Evolutionary conservation across 257 asterid genomes (phyloP).

Genomic region (Gynochthodes officinalis): DNA sequence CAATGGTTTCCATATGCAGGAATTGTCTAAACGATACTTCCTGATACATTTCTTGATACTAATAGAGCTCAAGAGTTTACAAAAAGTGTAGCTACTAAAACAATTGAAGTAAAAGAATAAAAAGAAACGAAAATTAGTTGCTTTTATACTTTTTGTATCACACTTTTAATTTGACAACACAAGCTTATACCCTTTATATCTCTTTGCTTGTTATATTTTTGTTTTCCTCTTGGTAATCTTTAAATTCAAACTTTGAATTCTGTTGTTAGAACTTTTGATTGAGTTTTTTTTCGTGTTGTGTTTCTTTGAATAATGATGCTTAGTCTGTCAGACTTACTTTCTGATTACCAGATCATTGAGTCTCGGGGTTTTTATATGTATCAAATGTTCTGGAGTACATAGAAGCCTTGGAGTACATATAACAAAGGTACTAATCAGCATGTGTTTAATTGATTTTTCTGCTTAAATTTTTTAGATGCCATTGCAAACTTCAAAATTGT

Average conservation of each 20-base stretch:
- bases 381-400: slow-evolving; percentile 92
- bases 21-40: background rate
- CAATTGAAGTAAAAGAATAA: background rate
- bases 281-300: background rate
- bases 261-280: background rate
- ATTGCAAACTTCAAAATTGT: background rate
- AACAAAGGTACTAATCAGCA: slow-evolving; percentile 50
- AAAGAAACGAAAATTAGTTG: background rate
- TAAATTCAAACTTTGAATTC: background rate
- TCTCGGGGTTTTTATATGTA: slow-evolving; percentile 80
- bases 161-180: background rate
- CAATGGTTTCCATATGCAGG: background rate
- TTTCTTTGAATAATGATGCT: slow-evolving; percentile 4
- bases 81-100: background rate
- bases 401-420: slow-evolving; percentile 96
- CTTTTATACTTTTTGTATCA: background rate
- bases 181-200: background rate
- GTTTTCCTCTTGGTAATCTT: background rate
- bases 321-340: slow-evolving; percentile 8
- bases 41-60: background rate
- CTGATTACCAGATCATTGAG: slow-evolving; percentile 59
- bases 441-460: background rate
- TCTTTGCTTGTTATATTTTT: background rate
- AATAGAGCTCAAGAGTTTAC: background rate
- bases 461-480: background rate